Percentiles rank a stretch among this genome's conserved stretches.
These are phyloP conservation scores for Paramarasmius palmivorus DNA, from an alignment of 1,284 basidiomycete genomes.

Conservation along the genomic window DNA sequence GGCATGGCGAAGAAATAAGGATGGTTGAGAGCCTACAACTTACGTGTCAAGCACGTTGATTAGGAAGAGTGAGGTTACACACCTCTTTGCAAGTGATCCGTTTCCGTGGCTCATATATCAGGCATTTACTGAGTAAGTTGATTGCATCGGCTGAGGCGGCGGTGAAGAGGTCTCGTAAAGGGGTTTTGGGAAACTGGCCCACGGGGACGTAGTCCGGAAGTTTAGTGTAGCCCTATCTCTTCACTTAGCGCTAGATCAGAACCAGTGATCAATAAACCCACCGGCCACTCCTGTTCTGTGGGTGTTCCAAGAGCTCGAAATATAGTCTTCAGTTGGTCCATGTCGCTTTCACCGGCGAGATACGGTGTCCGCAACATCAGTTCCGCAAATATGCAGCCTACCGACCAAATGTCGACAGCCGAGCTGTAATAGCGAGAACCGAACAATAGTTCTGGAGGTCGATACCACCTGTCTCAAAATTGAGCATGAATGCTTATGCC, in stretches of 20 bases:
- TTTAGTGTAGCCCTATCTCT: constrained; percentile 76
- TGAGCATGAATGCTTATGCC: neutral
- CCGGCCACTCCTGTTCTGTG: constrained; percentile 96
- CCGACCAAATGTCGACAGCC: constrained; percentile 92
- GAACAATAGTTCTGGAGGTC: constrained; percentile 91
- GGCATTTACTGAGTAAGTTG: constrained; percentile 78
- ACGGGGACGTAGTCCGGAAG: constrained; percentile 88
- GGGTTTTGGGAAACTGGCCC: constrained; percentile 81
- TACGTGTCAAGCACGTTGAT: neutral
- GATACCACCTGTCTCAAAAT: constrained; percentile 79
- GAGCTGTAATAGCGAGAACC: constrained; percentile 88
- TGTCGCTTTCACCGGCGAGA: constrained; percentile 90
- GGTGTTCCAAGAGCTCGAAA: constrained; percentile 96
- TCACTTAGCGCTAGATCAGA: neutral
- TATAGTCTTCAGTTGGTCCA: constrained; percentile 94
- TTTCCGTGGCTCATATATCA: constrained; percentile 85
- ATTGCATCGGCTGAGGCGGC: constrained; percentile 88
- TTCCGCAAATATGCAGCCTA: constrained; percentile 95
- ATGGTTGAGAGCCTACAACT: constrained; percentile 65
- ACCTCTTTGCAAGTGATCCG: constrained; percentile 84
- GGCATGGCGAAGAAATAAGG: constrained; percentile 80
- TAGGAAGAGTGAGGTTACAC: constrained; percentile 23
- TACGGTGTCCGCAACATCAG: constrained; percentile 95
- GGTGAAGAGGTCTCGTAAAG: constrained; percentile 85
- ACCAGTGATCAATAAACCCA: constrained; percentile 31